These are phyloP conservation scores for Podospora bellae-mahoneyi DNA, from an alignment of 495 filamentous ascomycete species.

Conservation along the genomic window DNA sequence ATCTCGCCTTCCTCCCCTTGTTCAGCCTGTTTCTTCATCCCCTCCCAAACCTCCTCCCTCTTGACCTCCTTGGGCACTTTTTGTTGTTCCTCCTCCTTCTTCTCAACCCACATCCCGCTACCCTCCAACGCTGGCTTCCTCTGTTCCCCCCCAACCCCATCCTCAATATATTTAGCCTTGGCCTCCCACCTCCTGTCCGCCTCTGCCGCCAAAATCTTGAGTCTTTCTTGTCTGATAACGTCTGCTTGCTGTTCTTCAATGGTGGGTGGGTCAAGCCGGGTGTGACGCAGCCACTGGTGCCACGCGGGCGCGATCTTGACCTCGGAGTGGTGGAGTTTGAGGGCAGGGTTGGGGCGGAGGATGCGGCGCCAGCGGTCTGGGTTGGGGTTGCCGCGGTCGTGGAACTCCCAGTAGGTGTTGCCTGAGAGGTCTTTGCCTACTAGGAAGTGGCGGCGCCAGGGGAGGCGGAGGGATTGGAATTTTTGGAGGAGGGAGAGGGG, in stretches of 20 bases:
- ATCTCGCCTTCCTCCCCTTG: constrained; percentile 13
- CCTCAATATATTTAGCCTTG: constrained; percentile 51
- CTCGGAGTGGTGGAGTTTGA: constrained; percentile 57
- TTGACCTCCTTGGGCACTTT: not conserved
- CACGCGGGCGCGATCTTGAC: constrained; percentile 68
- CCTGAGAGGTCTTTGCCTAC: constrained; percentile 80
- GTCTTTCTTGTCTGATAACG: constrained; percentile 58
- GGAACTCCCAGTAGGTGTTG: constrained; percentile 96
- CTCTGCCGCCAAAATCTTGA: constrained; percentile 70
- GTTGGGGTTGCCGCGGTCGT: constrained; percentile 50
- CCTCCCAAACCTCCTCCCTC: constrained; percentile 25
- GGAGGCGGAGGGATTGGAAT: constrained; percentile 80
- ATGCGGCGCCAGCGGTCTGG: constrained; percentile 56
- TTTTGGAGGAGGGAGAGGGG: constrained; percentile 37
- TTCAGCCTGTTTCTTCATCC: constrained; percentile 27
- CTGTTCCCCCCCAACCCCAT: not conserved
- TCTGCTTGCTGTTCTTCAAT: constrained; percentile 74
- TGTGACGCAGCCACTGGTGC: constrained; percentile 95
- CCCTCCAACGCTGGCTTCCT: not conserved
- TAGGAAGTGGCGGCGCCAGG: constrained; percentile 81
- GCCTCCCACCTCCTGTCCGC: constrained; percentile 86
- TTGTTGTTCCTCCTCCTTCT: not conserved
- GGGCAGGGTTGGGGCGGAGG: constrained; percentile 59
- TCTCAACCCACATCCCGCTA: constrained; percentile 6
- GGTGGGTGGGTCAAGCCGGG: constrained; percentile 64